Evolutionary conservation across 306 rosid genomes (phyloP), one percentile per base, ranked within the genome.

Genomic region (Dryas octopetala): DNA sequence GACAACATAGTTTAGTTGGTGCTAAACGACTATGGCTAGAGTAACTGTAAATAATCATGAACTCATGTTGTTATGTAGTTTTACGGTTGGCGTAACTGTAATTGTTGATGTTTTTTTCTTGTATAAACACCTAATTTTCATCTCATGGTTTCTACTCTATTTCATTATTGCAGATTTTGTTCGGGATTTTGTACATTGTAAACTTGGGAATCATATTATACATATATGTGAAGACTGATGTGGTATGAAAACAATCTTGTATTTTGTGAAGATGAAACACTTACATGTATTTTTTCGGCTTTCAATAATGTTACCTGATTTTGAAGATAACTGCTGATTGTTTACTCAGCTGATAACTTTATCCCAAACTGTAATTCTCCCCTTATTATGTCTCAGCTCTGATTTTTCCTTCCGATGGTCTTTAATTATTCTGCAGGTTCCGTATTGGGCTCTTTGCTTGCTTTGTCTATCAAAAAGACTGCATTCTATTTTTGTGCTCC

Each of bases 401-500:
- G 68, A 69, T 62, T 59, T 13, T 62, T 44, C 71, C 47, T 81
- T 58, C 38, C 15, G 11, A 9, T 52, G 38, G 57, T 69, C 11
- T 78, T 68, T 74, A 69, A 74, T 70, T 80, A 57, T 62, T 64
- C 58, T 12, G 70, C 88, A 95, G 98, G 82, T 91, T 80, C 97
- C 98, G 0, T 90, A 89, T 90, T 87, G 98, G 97, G 90, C 96
- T 50, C 80, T 91, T 68, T 64, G 84, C 81, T 85, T 94, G 66
- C 96, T 94, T 76, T 90, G 93, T 85, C 81, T 95, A 41, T 91
- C 97, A n/a, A 95, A 95, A 81, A 89, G 98, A 71, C 78, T 89
- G 84, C 97, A 95, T 80, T 91, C 98, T 63, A 95, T 95, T 62
- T 95, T 95, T 54, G 80, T 89, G 80, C 98, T 95, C 15, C 97